phyloP scores from a whole-genome alignment of 208 protist genomes.

The Polymyxa betae region DNA sequence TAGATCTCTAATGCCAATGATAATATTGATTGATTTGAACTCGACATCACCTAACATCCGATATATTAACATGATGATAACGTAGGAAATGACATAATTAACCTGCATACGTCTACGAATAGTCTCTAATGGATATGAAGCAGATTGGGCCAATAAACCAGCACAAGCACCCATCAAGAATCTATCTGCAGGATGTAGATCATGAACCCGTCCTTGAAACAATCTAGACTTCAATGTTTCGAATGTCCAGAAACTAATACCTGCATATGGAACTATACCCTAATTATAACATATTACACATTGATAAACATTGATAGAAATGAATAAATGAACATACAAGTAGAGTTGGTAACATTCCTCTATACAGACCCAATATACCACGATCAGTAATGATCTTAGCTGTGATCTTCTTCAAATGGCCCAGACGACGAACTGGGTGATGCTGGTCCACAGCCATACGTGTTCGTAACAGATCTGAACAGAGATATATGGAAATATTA shows the following conservation, averaged over 20 bases:
- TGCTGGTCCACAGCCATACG: background rate
- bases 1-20: background rate
- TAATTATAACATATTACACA: too few relatives aligned
- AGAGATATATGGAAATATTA: background rate
- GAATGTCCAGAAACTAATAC: constrained; percentile 13
- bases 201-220: too few relatives aligned
- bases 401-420: background rate
- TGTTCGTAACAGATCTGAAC: background rate
- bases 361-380: background rate
- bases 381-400: background rate
- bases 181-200: too few relatives aligned
- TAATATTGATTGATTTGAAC: background rate
- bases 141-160: background rate
- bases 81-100: too few relatives aligned
- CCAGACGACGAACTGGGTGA: background rate
- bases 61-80: too few relatives aligned
- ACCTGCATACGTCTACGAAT: background rate
- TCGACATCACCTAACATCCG: background rate
- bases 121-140: background rate
- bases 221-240: too few relatives aligned
- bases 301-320: too few relatives aligned
- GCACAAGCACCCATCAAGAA: background rate
- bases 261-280: background rate
- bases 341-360: background rate
- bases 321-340: background rate